phyloP scores from a whole-genome alignment of 2,329 filamentous ascomycete genomes.

The Hymenoscyphus repandus region DNA sequence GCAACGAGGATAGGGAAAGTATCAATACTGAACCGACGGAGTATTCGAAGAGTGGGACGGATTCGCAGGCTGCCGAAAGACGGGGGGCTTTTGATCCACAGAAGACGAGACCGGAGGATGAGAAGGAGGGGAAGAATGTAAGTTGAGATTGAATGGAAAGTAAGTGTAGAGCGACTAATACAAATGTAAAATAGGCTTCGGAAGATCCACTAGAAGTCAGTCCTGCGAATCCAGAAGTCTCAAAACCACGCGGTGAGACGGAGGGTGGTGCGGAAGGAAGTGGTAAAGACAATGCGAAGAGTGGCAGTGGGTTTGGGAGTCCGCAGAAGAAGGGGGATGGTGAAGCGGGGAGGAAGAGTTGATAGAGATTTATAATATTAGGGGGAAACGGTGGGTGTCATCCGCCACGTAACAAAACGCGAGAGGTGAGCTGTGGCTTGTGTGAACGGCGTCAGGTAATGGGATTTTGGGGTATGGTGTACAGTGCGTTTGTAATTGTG shows the following conservation, averaged over 20 bases:
- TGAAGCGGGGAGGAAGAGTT: background rate
- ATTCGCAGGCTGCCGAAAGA: slow-evolving; percentile 48
- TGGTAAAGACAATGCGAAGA: slow-evolving; percentile 32
- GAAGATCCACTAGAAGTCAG: slow-evolving; percentile 53
- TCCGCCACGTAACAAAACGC: no score
- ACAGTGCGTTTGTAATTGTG: no score
- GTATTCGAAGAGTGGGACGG: slow-evolving; percentile 62
- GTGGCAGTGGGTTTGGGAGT: slow-evolving; percentile 35
- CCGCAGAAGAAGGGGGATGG: slow-evolving; percentile 32
- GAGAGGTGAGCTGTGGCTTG: no score
- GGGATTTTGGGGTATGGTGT: no score
- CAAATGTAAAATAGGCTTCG: slow-evolving; percentile 19
- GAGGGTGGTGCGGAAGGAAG: slow-evolving; percentile 39
- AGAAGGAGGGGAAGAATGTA: slow-evolving; percentile 34
- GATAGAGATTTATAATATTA: background rate
- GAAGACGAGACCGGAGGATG: slow-evolving; percentile 61
- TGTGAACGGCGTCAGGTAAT: no score
- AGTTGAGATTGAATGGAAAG: no score
- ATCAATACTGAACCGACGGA: slow-evolving; percentile 63
- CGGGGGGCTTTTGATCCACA: slow-evolving; percentile 62
- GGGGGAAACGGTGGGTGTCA: background rate
- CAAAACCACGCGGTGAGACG: slow-evolving; percentile 39
- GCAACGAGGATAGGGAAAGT: slow-evolving; percentile 52
- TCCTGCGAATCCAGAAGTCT: slow-evolving; percentile 55
- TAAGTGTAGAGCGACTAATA: no score